Evolutionary conservation across 371 early-diverging fungal species (phyloP), one percentile per base, ranked within the genome.

Genomic region (Syncephalastrum monosporum): DNA sequence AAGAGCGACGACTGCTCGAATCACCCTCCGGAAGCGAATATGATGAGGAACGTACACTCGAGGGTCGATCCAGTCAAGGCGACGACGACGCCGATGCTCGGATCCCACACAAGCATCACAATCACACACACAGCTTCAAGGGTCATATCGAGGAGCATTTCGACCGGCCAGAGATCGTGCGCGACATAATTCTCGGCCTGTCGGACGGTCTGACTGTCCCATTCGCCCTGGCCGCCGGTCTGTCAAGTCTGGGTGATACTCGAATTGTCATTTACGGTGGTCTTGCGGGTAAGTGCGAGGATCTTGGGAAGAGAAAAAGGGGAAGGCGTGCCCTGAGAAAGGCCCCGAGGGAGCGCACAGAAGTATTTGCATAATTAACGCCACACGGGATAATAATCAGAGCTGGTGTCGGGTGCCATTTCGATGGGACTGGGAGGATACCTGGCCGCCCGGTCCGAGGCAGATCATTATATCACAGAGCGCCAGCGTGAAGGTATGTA

Each of bases 151-250:
- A 88, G 64, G 78, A 83, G 14, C 90, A 89, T 56, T 85, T 85
- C 62, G 73, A 71, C 17, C 72, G 81, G 16, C 85, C 88, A 0
- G 87, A 88, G 47, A 61, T 88, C n/a, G 71, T 89, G 19, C 74
- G 86, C 7, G 87, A 89, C 64, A 74, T 82, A 44, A 82, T 88
- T 50, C 63, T 86, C 15, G 89, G 87, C 8, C 64, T 90, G 21
- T 83, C 88, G 4, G 90, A 88, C 61, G 90, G 90, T 15, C 76
- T 90, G 33, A 90, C 89, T 6, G 90, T 88, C 6, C 90, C 90
- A 13, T 90, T 90, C 71, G 90, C 90, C 19, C 71, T 90, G 47
- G 87, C 90, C 41, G 90, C 90, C 5, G 90, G 89, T 47, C 74
- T 90, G 42, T 75, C 86, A 21, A 75, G 83, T 17, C 74, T 86